Evolutionary conservation across 257 asterid genomes (phyloP).

Genomic region (Fraxinus excelsior): DNA sequence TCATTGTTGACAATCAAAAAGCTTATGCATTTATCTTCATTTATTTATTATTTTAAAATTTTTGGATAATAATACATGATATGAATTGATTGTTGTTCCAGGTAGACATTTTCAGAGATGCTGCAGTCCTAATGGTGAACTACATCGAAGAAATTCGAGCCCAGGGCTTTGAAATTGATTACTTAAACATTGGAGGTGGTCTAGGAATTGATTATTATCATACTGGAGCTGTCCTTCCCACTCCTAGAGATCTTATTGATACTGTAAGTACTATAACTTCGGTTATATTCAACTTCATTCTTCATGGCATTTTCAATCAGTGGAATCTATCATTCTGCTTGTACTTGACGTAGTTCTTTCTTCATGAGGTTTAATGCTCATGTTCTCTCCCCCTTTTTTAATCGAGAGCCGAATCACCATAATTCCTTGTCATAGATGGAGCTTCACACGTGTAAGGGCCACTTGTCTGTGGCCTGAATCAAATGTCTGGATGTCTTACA

Average conservation of each 20-base stretch:
- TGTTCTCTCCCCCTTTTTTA: neutral
- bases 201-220: constrained; percentile 94
- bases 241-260: constrained; percentile 85
- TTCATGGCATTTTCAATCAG: neutral
- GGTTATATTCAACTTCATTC: constrained; percentile 3
- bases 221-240: constrained; percentile 86
- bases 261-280: constrained; percentile 56
- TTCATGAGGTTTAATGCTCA: neutral
- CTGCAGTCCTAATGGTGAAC: constrained; percentile 89
- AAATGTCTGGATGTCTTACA: too few relatives aligned
- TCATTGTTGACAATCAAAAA: neutral
- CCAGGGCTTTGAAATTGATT: constrained; percentile 85
- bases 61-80: neutral
- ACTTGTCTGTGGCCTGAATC: too few relatives aligned
- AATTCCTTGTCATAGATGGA: too few relatives aligned
- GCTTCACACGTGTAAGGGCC: too few relatives aligned
- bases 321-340: neutral
- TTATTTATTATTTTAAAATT: neutral
- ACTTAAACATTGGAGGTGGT: constrained; percentile 95
- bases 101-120: constrained; percentile 98
- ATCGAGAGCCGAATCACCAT: too few relatives aligned
- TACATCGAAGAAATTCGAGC: constrained; percentile 86
- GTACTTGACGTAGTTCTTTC: neutral
- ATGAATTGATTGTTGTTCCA: constrained; percentile 33
- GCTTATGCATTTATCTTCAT: neutral